Evolutionary conservation across 345 rosid genomes (phyloP).

Genomic region (Populus davidiana): DNA sequence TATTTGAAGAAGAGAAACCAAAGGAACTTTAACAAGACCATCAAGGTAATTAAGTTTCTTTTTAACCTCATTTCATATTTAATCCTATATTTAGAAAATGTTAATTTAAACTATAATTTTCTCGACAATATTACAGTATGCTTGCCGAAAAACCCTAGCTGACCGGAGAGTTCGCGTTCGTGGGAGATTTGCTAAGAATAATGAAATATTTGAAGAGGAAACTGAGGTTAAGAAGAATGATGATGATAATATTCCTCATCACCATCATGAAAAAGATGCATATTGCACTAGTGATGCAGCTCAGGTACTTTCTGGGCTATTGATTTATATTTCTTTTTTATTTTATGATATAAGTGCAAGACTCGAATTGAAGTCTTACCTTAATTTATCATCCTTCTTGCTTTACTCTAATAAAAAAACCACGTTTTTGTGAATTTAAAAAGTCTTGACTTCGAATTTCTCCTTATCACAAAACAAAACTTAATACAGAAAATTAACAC

Average conservation of each 20-base stretch:
- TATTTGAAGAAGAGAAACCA: slow-evolving; percentile 87
- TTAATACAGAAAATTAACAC: background rate
- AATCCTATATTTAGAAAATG: background rate
- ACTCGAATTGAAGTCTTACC: background rate
- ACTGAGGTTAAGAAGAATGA: slow-evolving; percentile 33
- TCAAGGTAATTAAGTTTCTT: slow-evolving; percentile 47
- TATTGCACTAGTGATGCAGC: slow-evolving; percentile 26
- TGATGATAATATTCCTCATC: slow-evolving; percentile 24
- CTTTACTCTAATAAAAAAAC: too few species aligned
- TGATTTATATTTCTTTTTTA: background rate
- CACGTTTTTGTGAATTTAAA: too few species aligned
- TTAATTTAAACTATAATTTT: background rate
- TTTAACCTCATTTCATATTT: background rate
- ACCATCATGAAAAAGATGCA: slow-evolving; percentile 35
- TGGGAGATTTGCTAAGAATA: slow-evolving; percentile 85
- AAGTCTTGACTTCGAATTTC: background rate
- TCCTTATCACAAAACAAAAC: background rate
- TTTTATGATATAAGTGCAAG: background rate
- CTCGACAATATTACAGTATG: slow-evolving; percentile 46
- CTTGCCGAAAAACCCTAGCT: slow-evolving; percentile 89
- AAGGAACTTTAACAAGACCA: slow-evolving; percentile 89
- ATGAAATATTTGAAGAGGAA: slow-evolving; percentile 54
- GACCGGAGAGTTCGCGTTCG: slow-evolving; percentile 87
- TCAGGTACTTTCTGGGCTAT: slow-evolving; percentile 35
- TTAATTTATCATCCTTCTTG: background rate